Evolutionary conservation across 2,329 filamentous ascomycete genomes (phyloP), one percentile per base, ranked within the genome.

Genomic region (Pseudogymnoascus sp.): DNA sequence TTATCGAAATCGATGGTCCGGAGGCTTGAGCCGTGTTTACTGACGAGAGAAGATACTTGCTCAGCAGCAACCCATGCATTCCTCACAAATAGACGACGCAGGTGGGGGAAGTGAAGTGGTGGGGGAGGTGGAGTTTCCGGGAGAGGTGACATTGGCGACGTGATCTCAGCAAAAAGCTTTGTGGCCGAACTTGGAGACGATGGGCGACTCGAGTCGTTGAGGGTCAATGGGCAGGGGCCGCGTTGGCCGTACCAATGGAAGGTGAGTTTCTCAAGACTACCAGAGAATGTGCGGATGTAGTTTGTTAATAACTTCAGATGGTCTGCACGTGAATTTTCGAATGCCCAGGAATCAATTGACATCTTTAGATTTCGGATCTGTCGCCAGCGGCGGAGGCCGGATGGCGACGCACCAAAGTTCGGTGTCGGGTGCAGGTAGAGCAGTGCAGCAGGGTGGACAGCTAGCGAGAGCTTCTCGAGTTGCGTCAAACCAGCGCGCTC

Each of bases 1-100:
- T 90, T 87, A 72, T 92, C 87, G 74, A 96, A 92, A 73, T 92
- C 87, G 72, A 93, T 91, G 72, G 93, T 89, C 67, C 83, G 81
- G 54, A 96, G 84, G 0, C 85, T 88, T 63, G 79, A 78, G 31
- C 85, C 82, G 76, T 96, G 90, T 11, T 79, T 78, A 61, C 80
- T 77, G 65, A 95, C 86, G 67, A 96, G 85, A 13, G 81, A 79
- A 48, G 85, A 82, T 65, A 96, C 83, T 74, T 95, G 90, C 1
- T 80, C 77, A 6, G 87, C 85, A 67, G 89, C 88, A 80, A 93
- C 87, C 36, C 83, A 80, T 10, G 85, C 83, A 72, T 96, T 96
- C 69, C 87, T 84, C 41, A 96, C 78, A 69, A 87, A 82, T 76
- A 96, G 82, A 69, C 85, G 83, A 39, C 84, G 82, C 66, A 96